A percentile compares a stretch with the other conserved stretches of the same genome.
These are phyloP conservation scores for Solanum megistacrolobum DNA, from an alignment of 257 asterid genomes.

Conservation along the genomic window DNA sequence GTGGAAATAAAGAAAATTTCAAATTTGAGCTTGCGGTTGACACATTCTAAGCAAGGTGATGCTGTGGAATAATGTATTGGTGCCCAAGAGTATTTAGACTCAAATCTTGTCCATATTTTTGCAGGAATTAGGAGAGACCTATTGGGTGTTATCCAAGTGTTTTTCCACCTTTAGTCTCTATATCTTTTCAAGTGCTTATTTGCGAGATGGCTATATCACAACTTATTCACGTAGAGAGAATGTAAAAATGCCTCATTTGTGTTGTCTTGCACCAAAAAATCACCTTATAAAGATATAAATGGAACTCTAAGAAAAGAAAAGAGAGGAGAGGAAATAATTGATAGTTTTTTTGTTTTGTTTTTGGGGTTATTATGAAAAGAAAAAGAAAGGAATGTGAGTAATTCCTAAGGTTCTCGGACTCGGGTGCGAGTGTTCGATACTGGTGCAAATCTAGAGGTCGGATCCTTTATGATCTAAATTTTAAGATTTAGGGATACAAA, in stretches of 20 bases:
- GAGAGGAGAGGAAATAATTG: neutral
- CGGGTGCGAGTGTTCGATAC: neutral
- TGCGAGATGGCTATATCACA: neutral
- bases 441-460: neutral
- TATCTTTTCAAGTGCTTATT: neutral
- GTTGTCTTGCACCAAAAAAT: neutral
- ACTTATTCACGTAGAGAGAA: neutral
- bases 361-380: neutral
- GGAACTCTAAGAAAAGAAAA: neutral
- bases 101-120: neutral
- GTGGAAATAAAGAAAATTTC: neutral
- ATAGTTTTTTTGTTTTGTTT: neutral
- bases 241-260: neutral
- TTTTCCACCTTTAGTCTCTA: neutral
- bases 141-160: neutral
- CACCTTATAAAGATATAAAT: neutral
- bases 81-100: neutral
- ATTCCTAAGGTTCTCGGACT: neutral
- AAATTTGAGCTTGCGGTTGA: neutral
- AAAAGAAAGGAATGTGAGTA: neutral
- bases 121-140: neutral
- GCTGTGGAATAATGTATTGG: neutral
- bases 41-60: neutral
- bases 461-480: neutral
- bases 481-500: neutral